Base-by-base conservation (phyloP, 352 stramenopile species). In the Phytopythium ostracodes region DNA sequence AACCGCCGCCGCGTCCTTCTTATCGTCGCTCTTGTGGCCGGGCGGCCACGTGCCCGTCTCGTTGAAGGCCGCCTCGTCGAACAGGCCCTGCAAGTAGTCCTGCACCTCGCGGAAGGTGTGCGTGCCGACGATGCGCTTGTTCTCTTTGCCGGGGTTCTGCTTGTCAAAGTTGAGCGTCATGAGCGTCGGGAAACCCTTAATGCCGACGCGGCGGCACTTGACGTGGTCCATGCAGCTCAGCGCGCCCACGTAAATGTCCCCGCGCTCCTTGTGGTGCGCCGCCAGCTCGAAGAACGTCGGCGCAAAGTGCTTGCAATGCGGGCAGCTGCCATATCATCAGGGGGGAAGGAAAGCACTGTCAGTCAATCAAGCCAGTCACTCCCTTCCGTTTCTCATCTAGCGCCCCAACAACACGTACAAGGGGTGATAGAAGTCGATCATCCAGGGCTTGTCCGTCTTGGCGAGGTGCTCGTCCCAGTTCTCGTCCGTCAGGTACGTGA, bases 221-320 rank as follows among this genome's bases (percentile, higher is more conserved):
- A 92, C 82, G 68, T 90, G 83, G 71, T 94, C 82, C 84, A 94
- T 94, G 74, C 84, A 94, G 66, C 80, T 91, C 63, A 94, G 66
- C 29, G 84, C 84, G 56, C 84, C 84, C 9, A 94, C 66, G 63
- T 94, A 83, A 40, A 92, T 75, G 59, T 74, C 78, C 9, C 71
- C 77, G 44, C 80, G 69, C n/a, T 65, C 66, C 67, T 91, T 92
- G 77, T 87, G 92, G 63, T 89, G 85, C 22, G 84, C 80, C 4
- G 80, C 84, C 18, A 89, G 59, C 42, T 91, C 73, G 9, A 80
- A 62, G 60, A 80, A 94, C 40, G 70, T 67, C 17, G 82, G 82
- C 22, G 77, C 82, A 70, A 94, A 94, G 51, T 82, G 73, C 60
- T 91, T 90, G 76, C 82, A 94, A 56, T 92, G 82, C 35, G 84